Conservation (phyloP, 2,329 filamentous ascomycete genomes). For the Sporothrix globosa region DNA sequence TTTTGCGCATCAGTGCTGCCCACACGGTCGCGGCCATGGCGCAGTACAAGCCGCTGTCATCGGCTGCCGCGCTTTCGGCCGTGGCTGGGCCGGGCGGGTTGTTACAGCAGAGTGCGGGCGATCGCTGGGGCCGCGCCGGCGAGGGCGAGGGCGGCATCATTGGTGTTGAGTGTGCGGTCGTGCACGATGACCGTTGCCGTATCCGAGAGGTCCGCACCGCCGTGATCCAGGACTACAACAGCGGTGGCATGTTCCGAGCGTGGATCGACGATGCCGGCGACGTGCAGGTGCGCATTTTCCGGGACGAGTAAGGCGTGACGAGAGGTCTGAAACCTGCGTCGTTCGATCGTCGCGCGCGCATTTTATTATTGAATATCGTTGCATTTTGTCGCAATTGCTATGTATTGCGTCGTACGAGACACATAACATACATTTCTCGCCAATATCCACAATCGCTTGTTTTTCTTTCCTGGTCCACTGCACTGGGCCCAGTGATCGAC, state of each 20-base stretch:
- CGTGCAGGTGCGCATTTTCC: conserved; percentile 62
- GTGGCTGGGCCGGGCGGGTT: conserved; percentile 74
- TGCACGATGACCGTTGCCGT: conserved; percentile 49
- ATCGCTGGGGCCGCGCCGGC: conserved; percentile 71
- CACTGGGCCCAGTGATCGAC: conserved; percentile 11
- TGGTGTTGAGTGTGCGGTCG: conserved; percentile 67
- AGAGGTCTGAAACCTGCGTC: conserved; percentile 1
- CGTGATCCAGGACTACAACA: conserved; percentile 80
- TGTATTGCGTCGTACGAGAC: no score
- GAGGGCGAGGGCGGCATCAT: conserved; percentile 88
- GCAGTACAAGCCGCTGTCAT: conserved; percentile 59
- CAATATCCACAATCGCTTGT: neutral
- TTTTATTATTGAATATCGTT: conserved; percentile 10
- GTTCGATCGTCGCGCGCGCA: conserved; percentile 17
- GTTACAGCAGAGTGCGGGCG: conserved; percentile 72
- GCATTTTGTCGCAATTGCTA: neutral
- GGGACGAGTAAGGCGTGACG: conserved; percentile 35
- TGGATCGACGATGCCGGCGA: conserved; percentile 68
- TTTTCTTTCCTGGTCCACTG: conserved; percentile 6
- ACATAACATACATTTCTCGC: neutral
- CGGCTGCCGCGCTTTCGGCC: conserved; percentile 62
- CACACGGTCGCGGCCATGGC: conserved; percentile 74
- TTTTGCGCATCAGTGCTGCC: conserved; percentile 71
- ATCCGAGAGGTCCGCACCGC: conserved; percentile 50
- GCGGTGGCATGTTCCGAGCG: conserved; percentile 83